A percentile compares a stretch with the other conserved stretches of the same genome.
Evolutionary conservation across 2,329 filamentous ascomycete genomes (phyloP).

Genomic region (Teratosphaeriaceae sp.): DNA sequence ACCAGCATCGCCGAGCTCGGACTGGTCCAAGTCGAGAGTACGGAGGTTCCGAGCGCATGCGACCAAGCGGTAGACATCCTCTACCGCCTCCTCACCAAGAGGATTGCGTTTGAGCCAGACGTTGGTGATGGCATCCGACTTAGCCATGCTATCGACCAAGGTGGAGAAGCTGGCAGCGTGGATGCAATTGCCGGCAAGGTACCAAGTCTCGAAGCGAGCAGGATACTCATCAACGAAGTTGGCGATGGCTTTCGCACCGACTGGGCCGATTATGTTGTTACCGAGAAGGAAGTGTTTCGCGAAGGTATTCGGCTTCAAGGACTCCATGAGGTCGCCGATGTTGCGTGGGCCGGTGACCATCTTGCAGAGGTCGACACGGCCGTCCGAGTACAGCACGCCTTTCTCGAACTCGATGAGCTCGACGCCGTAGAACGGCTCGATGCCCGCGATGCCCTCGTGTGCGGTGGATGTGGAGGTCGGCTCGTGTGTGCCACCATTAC

Average conservation of each 20-base stretch:
- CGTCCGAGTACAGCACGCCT: constrained; percentile 45
- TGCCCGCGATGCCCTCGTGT: constrained; percentile 11
- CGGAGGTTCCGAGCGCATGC: constrained; percentile 38
- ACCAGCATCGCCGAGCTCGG: constrained; percentile 44
- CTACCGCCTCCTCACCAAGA: constrained; percentile 28
- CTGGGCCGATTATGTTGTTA: constrained; percentile 49
- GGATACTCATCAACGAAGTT: constrained; percentile 42
- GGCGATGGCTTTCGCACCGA: constrained; percentile 42
- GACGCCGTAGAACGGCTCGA: constrained; percentile 30
- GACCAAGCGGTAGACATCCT: constrained; percentile 40
- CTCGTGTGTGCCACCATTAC: constrained; percentile 21
- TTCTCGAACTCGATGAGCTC: constrained; percentile 33
- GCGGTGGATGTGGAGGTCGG: constrained; percentile 11
- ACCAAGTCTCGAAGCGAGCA: constrained; percentile 48
- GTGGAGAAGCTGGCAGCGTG: constrained; percentile 36
- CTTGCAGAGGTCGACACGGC: constrained; percentile 50
- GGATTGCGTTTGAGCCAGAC: constrained; percentile 52
- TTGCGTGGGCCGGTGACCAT: constrained; percentile 49
- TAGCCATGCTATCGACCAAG: constrained; percentile 41
- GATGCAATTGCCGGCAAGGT: constrained; percentile 50
- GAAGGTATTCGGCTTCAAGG: constrained; percentile 41
- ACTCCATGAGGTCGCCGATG: constrained; percentile 45
- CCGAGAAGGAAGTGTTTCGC: constrained; percentile 48
- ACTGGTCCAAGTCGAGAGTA: constrained; percentile 50
- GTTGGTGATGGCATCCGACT: constrained; percentile 41